These are phyloP conservation scores for Rubia tinctorum DNA, from an alignment of 305 asterid genomes.

Conservation along the genomic window DNA sequence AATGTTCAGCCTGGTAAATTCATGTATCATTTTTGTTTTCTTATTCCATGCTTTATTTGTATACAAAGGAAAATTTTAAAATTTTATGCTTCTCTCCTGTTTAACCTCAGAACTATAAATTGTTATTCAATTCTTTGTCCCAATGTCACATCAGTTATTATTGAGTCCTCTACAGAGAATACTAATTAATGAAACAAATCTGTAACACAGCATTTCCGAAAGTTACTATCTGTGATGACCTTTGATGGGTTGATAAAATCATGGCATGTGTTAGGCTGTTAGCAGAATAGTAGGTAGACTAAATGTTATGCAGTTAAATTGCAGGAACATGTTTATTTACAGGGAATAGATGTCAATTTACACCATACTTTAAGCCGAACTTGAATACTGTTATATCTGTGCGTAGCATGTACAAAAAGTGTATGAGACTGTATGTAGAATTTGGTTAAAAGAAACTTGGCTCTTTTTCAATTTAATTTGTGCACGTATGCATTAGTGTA, in stretches of 20 bases:
- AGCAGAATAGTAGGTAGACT: too few species aligned
- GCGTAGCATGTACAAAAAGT: too few species aligned
- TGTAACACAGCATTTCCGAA: neutral
- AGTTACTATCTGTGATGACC: neutral
- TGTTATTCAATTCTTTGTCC: neutral
- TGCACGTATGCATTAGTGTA: too few species aligned
- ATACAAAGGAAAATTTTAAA: neutral
- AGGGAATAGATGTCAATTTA: too few species aligned
- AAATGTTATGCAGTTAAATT: too few species aligned
- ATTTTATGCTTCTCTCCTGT: neutral
- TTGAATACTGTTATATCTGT: too few species aligned
- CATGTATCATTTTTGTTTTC: neutral
- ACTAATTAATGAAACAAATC: neutral
- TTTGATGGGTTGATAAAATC: neutral
- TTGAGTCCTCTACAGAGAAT: neutral
- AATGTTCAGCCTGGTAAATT: conserved; percentile 77
- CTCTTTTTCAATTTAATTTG: too few species aligned
- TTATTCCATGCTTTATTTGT: neutral
- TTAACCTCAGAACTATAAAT: neutral
- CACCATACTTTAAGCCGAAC: too few species aligned
- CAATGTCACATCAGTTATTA: neutral
- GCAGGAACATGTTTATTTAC: too few species aligned
- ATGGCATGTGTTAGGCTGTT: too few species aligned
- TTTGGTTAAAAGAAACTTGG: too few species aligned
- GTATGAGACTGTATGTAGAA: too few species aligned